Evolutionary conservation across 257 asterid genomes (phyloP).

Genomic region (Penstemon newberryi): DNA sequence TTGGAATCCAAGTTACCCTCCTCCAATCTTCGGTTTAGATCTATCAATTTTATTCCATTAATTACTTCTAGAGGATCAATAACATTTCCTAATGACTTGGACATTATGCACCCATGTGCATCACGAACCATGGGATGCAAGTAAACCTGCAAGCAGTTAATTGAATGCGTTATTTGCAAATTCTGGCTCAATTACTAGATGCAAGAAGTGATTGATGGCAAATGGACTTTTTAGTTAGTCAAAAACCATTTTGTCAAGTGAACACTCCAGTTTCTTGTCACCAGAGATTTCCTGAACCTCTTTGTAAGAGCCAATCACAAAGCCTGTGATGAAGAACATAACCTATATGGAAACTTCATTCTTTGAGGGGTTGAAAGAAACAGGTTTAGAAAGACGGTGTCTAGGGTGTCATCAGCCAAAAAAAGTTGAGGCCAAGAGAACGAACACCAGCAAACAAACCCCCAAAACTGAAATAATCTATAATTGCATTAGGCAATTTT

Average conservation of each 20-base stretch:
- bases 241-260: neutral
- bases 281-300: neutral
- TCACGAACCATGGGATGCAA: conserved; percentile 97
- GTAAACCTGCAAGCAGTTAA: conserved; percentile 57
- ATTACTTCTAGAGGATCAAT: conserved; percentile 90
- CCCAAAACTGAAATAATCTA: neutral
- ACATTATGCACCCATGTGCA: conserved; percentile 99
- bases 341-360: conserved; percentile 1
- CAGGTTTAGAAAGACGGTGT: neutral
- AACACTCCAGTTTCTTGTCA: neutral
- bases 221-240: neutral
- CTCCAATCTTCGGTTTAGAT: conserved; percentile 84
- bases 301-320: neutral
- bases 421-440: conserved; percentile 15
- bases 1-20: conserved; percentile 88
- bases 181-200: neutral
- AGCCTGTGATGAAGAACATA: conserved; percentile 5
- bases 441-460: neutral
- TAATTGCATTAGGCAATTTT: neutral
- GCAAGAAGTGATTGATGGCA: neutral
- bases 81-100: conserved; percentile 96
- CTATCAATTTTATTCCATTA: conserved; percentile 64
- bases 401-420: conserved; percentile 3
- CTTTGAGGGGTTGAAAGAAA: neutral
- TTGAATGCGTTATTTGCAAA: conserved; percentile 9